phyloP scores from a whole-genome alignment of 495 filamentous ascomycete species.

The Aspergillus asperescens region DNA sequence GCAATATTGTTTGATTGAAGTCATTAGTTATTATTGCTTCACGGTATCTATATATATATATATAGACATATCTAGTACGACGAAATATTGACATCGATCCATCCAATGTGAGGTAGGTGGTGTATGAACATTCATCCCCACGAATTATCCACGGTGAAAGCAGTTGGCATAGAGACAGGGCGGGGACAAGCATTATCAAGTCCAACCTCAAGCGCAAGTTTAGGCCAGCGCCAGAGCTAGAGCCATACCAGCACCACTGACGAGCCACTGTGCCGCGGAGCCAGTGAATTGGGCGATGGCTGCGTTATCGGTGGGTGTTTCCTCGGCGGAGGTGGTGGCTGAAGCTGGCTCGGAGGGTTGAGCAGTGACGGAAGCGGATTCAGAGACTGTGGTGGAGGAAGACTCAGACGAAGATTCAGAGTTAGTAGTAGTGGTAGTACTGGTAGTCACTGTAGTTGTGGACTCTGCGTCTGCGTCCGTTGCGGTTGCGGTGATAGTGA shows the following conservation, averaged over 20 bases:
- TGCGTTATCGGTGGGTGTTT: conserved; percentile 3
- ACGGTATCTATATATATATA: too few relatives aligned
- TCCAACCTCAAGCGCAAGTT: conserved; percentile 13
- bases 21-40: too few relatives aligned
- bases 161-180: not conserved
- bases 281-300: conserved; percentile 7
- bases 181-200: not conserved
- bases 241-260: conserved; percentile 28
- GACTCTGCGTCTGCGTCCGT: conserved; percentile 2
- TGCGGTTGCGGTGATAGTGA: conserved; percentile 25
- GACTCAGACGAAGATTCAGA: not conserved
- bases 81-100: too few relatives aligned
- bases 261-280: conserved; percentile 19
- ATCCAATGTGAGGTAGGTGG: too few relatives aligned
- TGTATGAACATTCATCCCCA: too few relatives aligned
- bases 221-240: conserved; percentile 29
- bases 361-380: conserved; percentile 9
- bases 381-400: conserved; percentile 11
- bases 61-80: too few relatives aligned
- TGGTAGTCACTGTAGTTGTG: conserved; percentile 7
- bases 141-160: too few relatives aligned
- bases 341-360: conserved; percentile 8
- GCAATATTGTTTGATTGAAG: too few relatives aligned
- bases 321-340: conserved; percentile 12
- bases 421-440: conserved; percentile 9